phyloP scores from a whole-genome alignment of 2,329 filamentous ascomycete genomes.

The Neofusicoccum sp. region DNA sequence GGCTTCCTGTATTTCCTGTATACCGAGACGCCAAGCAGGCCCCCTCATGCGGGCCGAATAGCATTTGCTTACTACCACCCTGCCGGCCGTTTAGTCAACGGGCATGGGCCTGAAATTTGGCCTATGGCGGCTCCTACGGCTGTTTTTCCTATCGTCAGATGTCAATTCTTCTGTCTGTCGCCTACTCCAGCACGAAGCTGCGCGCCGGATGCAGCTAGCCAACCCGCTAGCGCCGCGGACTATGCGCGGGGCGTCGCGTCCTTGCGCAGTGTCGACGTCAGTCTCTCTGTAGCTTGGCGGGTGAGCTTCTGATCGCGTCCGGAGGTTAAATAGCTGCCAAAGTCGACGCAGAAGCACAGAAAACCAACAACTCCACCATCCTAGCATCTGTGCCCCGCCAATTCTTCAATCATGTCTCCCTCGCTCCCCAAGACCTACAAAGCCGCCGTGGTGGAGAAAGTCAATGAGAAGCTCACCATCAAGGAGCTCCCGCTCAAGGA shows the following conservation, averaged over 20 bases:
- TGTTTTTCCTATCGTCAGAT: no score
- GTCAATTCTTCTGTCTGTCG: neutral
- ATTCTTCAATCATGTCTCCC: slow-evolving; percentile 28
- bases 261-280: slow-evolving; percentile 10
- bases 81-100: neutral
- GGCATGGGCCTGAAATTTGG: no score
- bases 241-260: neutral
- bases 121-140: no score
- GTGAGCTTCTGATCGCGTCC: neutral
- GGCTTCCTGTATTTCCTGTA: no score
- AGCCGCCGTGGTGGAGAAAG: slow-evolving; percentile 62
- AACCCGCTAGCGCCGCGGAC: neutral
- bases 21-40: neutral
- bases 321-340: neutral
- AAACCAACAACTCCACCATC: neutral
- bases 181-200: neutral
- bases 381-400: no score
- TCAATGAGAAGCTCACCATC: slow-evolving; percentile 57
- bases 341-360: neutral
- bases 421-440: slow-evolving; percentile 65
- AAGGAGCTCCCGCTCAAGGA: slow-evolving; percentile 61
- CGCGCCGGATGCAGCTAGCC: neutral
- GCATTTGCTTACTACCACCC: neutral
- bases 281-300: neutral
- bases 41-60: neutral